phyloP scores from a whole-genome alignment of 257 asterid species.

The Dorcoceras hygrometricum region DNA sequence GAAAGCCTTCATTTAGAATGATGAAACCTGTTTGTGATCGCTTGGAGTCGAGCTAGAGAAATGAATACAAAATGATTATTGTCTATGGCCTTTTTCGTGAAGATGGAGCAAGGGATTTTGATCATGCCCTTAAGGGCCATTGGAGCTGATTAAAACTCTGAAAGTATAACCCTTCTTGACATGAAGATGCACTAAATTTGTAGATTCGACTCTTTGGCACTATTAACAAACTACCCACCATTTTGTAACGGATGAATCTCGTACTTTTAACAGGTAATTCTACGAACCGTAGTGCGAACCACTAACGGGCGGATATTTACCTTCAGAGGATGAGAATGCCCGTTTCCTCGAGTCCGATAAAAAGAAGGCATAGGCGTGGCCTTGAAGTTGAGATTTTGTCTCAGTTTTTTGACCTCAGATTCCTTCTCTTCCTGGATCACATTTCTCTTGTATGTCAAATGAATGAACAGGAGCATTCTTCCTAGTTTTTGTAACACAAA shows the following conservation, averaged over 20 bases:
- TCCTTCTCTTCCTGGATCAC: conserved; percentile 25
- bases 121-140: neutral
- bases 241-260: too few relatives aligned
- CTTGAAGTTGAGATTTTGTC: conserved; percentile 27
- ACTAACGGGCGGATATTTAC: conserved; percentile 19
- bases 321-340: conserved; percentile 19
- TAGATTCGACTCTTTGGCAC: too few relatives aligned
- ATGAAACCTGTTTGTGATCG: too few relatives aligned
- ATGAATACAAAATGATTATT: too few relatives aligned
- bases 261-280: neutral
- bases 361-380: conserved; percentile 35
- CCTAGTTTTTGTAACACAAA: conserved; percentile 22
- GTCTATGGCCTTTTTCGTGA: too few relatives aligned
- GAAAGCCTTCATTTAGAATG: too few relatives aligned
- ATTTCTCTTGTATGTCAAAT: conserved; percentile 4
- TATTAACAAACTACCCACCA: neutral
- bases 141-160: neutral
- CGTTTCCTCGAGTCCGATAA: conserved; percentile 29
- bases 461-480: neutral
- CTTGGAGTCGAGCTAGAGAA: too few relatives aligned
- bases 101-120: neutral
- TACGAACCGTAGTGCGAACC: too few relatives aligned
- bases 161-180: neutral
- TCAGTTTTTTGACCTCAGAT: conserved; percentile 30
- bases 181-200: neutral